Percentiles rank a stretch among this genome's conserved stretches.
Conservation (phyloP, 2,329 filamentous ascomycete species). For the Polytolypa hystricis region DNA sequence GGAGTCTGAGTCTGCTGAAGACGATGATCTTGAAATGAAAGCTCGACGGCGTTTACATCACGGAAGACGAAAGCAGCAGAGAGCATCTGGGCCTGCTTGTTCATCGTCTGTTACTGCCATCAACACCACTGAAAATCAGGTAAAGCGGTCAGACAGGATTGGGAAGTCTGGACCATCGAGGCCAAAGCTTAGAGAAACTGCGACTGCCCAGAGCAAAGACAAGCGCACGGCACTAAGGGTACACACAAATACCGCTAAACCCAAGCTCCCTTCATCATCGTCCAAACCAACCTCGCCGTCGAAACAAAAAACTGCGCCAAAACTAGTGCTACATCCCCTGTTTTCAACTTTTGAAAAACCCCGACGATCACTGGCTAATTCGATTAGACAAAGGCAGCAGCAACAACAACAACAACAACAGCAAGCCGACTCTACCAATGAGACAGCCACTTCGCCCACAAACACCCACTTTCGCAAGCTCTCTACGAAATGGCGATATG, state of each 20-base stretch:
- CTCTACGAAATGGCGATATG: conserved; percentile 18
- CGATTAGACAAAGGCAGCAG: not conserved
- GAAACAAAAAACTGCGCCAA: not conserved
- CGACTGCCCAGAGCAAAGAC: too few species aligned
- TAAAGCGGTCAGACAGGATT: too few species aligned
- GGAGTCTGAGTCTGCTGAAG: not conserved
- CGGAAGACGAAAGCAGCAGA: not conserved
- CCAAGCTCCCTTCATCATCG: not conserved
- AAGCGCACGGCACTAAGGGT: too few species aligned
- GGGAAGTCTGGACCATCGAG: too few species aligned
- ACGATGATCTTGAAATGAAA: not conserved
- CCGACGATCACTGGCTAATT: not conserved
- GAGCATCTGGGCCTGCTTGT: not conserved
- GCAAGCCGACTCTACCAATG: too few species aligned
- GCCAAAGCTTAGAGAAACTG: too few species aligned
- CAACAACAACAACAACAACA: too few species aligned
- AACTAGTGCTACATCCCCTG: not conserved
- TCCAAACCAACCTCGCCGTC: not conserved
- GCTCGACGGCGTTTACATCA: not conserved
- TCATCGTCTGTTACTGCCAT: not conserved
- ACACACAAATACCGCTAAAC: not conserved
- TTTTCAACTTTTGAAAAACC: too few species aligned
- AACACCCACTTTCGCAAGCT: conserved; percentile 14
- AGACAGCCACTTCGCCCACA: not conserved
- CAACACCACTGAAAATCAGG: not conserved